Conservation (phyloP, 2,329 filamentous ascomycete species). For the Leptodontidium sp. region DNA sequence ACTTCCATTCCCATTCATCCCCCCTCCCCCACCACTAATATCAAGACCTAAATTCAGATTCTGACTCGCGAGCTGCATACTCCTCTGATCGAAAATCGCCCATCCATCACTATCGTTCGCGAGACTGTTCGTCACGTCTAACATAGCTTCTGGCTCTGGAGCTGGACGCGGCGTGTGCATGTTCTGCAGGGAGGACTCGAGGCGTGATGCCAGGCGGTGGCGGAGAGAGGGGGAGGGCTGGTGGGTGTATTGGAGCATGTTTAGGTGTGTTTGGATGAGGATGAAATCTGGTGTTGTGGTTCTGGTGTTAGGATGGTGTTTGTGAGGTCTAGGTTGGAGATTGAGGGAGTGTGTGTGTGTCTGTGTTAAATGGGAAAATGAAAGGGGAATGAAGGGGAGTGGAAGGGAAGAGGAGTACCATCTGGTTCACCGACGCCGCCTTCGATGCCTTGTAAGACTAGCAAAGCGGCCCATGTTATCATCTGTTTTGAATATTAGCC, state of each 20-base stretch:
- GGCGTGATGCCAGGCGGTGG: constrained; percentile 35
- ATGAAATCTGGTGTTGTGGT: constrained; percentile 32
- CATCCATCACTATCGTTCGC: constrained; percentile 20
- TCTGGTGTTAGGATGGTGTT: neutral
- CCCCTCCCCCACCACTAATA: neutral
- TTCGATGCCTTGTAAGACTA: constrained; percentile 53
- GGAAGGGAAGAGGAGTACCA: constrained; percentile 39
- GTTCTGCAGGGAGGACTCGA: constrained; percentile 38
- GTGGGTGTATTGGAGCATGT: constrained; percentile 38
- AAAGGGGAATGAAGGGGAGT: neutral
- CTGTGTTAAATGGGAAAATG: no score
- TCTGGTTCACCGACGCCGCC: constrained; percentile 51
- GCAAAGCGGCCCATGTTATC: constrained; percentile 55
- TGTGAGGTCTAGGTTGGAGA: neutral
- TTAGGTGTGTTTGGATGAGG: constrained; percentile 38
- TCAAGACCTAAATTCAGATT: neutral
- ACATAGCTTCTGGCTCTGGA: constrained; percentile 29
- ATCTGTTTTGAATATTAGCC: constrained; percentile 39
- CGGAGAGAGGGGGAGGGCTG: constrained; percentile 36
- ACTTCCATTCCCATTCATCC: neutral
- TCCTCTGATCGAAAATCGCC: constrained; percentile 39
- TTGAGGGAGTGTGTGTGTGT: no score
- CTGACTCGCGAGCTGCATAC: constrained; percentile 18
- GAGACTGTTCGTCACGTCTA: constrained; percentile 13
- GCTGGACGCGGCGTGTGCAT: constrained; percentile 36